These are phyloP conservation scores for Ceratobasidium sp. DNA, from an alignment of 1,284 basidiomycete genomes.

Conservation along the genomic window DNA sequence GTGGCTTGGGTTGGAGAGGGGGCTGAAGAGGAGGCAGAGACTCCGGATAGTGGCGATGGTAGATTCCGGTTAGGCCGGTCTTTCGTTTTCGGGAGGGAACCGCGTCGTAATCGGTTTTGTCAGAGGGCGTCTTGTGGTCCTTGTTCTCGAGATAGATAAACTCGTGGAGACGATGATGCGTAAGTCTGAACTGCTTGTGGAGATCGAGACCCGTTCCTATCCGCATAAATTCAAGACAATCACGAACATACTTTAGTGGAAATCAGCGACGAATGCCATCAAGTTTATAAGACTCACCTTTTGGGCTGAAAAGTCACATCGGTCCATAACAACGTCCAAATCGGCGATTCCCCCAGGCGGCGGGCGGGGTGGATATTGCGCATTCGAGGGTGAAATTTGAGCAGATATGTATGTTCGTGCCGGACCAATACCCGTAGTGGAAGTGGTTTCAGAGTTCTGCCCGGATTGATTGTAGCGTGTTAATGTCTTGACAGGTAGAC, in stretches of 20 bases:
- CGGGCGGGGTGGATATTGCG: slow-evolving; percentile 83
- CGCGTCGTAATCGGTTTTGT: too few species aligned
- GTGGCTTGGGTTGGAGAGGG: too few species aligned
- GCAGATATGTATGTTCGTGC: slow-evolving; percentile 78
- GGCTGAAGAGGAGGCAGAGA: too few species aligned
- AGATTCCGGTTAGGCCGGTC: too few species aligned
- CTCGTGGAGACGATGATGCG: too few species aligned
- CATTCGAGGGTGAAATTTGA: slow-evolving; percentile 60
- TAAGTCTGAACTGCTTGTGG: slow-evolving; percentile 62
- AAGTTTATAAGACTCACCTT: slow-evolving; percentile 60
- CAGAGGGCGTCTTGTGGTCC: too few species aligned
- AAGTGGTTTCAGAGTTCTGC: slow-evolving; percentile 41
- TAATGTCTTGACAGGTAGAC: slow-evolving; percentile 62
- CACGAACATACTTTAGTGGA: slow-evolving; percentile 69
- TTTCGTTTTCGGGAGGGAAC: slow-evolving; percentile 47
- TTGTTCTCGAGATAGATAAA: too few species aligned
- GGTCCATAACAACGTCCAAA: slow-evolving; percentile 83
- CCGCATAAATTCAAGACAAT: slow-evolving; percentile 76
- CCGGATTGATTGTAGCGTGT: slow-evolving; percentile 45
- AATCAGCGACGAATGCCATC: slow-evolving; percentile 38
- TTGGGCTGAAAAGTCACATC: slow-evolving; percentile 83
- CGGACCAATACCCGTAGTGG: slow-evolving; percentile 67
- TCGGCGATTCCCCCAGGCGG: slow-evolving; percentile 83
- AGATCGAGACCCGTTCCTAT: slow-evolving; percentile 70
- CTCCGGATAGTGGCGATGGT: too few species aligned